Evolutionary conservation across 768 basidiomycete genomes (phyloP), one percentile per base, ranked within the genome.

Genomic region (Grammothele lineata): DNA sequence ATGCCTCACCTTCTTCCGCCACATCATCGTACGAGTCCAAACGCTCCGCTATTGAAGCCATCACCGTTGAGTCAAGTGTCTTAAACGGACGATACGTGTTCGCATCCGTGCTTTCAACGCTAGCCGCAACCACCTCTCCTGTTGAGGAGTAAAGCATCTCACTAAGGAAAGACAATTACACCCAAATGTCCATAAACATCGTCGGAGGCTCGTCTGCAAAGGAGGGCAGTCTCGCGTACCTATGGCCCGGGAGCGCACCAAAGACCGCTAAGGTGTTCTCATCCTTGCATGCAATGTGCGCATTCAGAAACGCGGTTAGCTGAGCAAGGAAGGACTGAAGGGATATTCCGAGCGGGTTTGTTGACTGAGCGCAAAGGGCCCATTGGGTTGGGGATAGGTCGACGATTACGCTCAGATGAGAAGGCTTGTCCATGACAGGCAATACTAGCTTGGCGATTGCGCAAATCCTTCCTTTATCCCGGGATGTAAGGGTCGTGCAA

Each of bases 201-300:
- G 7, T 19, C 9, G 35, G 8, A 8, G 15, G n/a, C 18, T 8
- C 35, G 17, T 7, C 6, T 17, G n/a, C 8, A 36, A 6, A n/a
- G 35, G 35, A 32, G 27, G n/a, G 35, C 7, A 26, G 25, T 40
- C 23, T 47, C 10, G 50, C 61, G 23, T 4, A 89, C 91, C 89
- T 92, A 66, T 83, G 84, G 18, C 80, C 81, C 1, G 89, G 88
- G 38, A 92, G 73, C 4, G 94, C 95, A 7, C 82, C 95, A 62
- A 92, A 95, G 45, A 97, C 87, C 5, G 92, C 89, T 32, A 99
- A 74, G 4, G 87, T 80, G 62, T 99, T 99, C 64, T 95, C 93
- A 68, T 93, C 86, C 54, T 85, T 81, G 53, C 81, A 78, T 1
- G 93, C 93, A 50, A 98, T 77, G 67, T 98, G 93, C 3, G 92